Percentiles rank a stretch among this genome's conserved stretches.
Conservation (phyloP, 2,329 filamentous ascomycete species). For the Coniosporium tulheliwenetii region DNA sequence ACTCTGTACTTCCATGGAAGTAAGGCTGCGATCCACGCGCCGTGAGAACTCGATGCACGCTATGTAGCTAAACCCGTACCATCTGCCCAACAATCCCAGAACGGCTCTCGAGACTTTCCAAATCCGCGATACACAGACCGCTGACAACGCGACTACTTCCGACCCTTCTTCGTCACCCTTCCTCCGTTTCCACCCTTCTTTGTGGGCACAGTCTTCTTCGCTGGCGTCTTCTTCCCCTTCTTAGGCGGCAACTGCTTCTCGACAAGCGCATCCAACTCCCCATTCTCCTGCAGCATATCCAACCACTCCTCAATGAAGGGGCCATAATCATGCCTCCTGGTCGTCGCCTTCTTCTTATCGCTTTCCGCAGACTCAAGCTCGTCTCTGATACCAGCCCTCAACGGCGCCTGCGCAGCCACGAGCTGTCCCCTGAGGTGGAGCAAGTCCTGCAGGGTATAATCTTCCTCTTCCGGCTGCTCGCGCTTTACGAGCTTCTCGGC, state of each 20-base stretch:
- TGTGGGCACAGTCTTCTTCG: not conserved
- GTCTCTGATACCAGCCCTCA: slow-evolving; percentile 31
- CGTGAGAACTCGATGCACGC: not conserved
- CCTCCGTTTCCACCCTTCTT: not conserved
- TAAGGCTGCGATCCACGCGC: not conserved
- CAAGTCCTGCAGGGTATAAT: slow-evolving; percentile 7
- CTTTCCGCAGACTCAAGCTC: slow-evolving; percentile 31
- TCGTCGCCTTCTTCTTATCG: slow-evolving; percentile 36
- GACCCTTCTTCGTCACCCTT: not conserved
- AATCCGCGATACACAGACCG: too few species aligned
- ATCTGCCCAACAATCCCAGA: too few species aligned
- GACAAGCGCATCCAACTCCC: slow-evolving; percentile 31
- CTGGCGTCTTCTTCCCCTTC: too few species aligned
- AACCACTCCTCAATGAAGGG: slow-evolving; percentile 56
- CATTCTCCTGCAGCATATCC: slow-evolving; percentile 50
- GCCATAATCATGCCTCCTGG: slow-evolving; percentile 51
- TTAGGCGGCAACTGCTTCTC: slow-evolving; percentile 1
- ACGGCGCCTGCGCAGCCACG: slow-evolving; percentile 22
- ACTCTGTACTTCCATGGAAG: too few species aligned
- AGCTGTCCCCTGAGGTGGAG: slow-evolving; percentile 23
- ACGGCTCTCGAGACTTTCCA: too few species aligned
- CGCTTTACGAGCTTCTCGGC: slow-evolving; percentile 9
- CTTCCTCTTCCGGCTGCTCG: slow-evolving; percentile 8
- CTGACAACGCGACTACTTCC: too few species aligned
- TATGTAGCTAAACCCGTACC: not conserved